Conservation (phyloP, 495 filamentous ascomycete species). For the Pyronema domesticum region DNA sequence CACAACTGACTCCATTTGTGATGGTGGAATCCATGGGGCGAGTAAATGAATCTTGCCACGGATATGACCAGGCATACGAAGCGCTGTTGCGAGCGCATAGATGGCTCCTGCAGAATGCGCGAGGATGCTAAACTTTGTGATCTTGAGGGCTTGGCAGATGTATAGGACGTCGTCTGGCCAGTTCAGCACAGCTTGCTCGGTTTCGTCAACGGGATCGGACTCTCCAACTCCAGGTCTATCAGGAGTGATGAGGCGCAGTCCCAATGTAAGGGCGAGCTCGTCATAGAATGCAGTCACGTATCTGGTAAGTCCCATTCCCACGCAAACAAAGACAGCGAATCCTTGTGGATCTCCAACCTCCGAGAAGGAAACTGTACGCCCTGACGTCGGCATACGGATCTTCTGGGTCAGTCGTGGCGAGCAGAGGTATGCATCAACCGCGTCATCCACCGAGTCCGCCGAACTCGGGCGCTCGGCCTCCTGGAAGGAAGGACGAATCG, state of each 20-base stretch:
- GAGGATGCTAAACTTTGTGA: conserved; percentile 90
- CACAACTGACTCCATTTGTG: conserved; percentile 67
- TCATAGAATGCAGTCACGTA: conserved; percentile 97
- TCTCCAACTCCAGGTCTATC: conserved; percentile 90
- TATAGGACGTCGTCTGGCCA: conserved; percentile 97
- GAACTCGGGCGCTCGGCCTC: conserved; percentile 44
- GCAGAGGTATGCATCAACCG: conserved; percentile 68
- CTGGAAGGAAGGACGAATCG: conserved; percentile 26
- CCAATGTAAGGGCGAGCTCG: conserved; percentile 71
- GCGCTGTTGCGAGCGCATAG: conserved; percentile 86
- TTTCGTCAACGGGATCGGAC: conserved; percentile 66
- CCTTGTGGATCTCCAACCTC: conserved; percentile 90
- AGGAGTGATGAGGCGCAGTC: conserved; percentile 76
- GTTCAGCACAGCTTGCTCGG: conserved; percentile 65
- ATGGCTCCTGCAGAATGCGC: conserved; percentile 97
- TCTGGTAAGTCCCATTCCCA: conserved; percentile 92
- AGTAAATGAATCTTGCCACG: conserved; percentile 87
- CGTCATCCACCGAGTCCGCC: conserved; percentile 73
- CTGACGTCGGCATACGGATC: conserved; percentile 66
- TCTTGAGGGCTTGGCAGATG: conserved; percentile 80
- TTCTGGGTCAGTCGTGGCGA: conserved; percentile 73
- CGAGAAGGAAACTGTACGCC: conserved; percentile 81
- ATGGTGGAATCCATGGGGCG: conserved; percentile 94
- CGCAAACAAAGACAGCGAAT: conserved; percentile 85
- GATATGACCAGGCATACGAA: conserved; percentile 91